Percentiles rank a stretch among this genome's conserved stretches.
Conservation (phyloP, 331 rosid species). For the Quercus tomentella region DNA sequence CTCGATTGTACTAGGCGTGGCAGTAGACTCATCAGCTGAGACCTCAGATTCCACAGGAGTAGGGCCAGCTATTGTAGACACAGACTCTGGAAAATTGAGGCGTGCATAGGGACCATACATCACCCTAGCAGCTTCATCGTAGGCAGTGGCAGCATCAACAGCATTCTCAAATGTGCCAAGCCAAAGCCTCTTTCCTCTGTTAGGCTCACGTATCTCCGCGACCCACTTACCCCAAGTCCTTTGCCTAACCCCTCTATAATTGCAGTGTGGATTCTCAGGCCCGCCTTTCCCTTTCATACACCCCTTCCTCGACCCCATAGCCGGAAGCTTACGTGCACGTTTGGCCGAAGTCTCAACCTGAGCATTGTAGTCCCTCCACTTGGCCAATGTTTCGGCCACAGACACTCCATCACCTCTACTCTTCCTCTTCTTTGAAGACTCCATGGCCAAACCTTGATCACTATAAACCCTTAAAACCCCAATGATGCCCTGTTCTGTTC, state of each 20-base stretch:
- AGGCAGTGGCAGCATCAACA: conserved; percentile 59
- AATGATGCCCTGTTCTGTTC: too few relatives aligned
- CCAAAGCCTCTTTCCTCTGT: conserved; percentile 68
- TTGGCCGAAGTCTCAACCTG: conserved; percentile 2
- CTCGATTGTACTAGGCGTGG: too few relatives aligned
- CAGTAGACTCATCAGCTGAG: too few relatives aligned
- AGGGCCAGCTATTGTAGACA: too few relatives aligned
- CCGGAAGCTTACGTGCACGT: conserved; percentile 44
- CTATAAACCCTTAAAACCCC: too few relatives aligned
- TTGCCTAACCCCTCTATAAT: conserved; percentile 70
- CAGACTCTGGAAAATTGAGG: conserved; percentile 48
- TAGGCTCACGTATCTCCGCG: conserved; percentile 61
- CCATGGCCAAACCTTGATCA: conserved; percentile 7
- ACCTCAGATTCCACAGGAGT: too few relatives aligned
- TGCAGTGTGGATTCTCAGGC: conserved; percentile 52
- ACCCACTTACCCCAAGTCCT: conserved; percentile 86
- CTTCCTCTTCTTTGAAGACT: conserved; percentile 55
- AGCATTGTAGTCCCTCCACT: conserved; percentile 60
- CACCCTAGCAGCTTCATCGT: conserved; percentile 69
- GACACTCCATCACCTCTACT: conserved; percentile 41
- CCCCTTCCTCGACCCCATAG: conserved; percentile 72
- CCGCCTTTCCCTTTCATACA: conserved; percentile 87
- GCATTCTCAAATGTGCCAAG: conserved; percentile 63
- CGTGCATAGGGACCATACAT: conserved; percentile 64
- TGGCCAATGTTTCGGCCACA: conserved; percentile 54